Base-by-base conservation (phyloP, 305 asterid genomes). In the Fraxinus greggii region DNA sequence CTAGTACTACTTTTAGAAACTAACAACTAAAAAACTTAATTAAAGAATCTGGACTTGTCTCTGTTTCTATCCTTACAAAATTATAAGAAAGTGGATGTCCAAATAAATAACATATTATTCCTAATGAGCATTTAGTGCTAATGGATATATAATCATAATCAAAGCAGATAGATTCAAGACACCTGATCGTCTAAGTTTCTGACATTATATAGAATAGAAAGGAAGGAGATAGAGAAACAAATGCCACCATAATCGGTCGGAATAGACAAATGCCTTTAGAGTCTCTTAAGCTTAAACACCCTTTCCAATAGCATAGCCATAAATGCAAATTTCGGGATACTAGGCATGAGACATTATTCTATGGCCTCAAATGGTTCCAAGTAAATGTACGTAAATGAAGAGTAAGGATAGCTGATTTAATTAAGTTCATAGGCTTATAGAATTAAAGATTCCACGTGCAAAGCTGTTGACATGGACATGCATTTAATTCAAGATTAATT, bases 21-120 rank as follows among this genome's bases (percentile, higher is more conserved):
- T 26, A 56, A 83, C 42, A 79, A 80, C 36, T 54, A 42, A 72
- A 17, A 70, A 70, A 83, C 19, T 59, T 79, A 76, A 79, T 31
- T 67, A 82, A 69, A 13, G 63, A 32, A 79, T 42, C 51, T 26
- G 72, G 61, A 78, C 38, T 42, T 13, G 45, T 78, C 40, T 74
- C 59, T 67, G 28, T 65, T 36, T 51, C 63, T 13, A 31, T 76
- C 45, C 36, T 42, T 79, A 23, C 19, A 23, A 10, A 10, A 29
- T 63, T 23, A 12, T 40, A 42, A 54, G 32, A 79, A n/a, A 54
- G 72, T 38, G 33, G 42, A 36, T 26, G 31, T 35, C 70, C 29
- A 40, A 28, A 38, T 33, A 69, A 40, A 67, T 8, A 33, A 12
- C 3, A 63, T 8, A 72, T 21, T 32, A 78, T 67, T 76, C 6